phyloP scores from a whole-genome alignment of 306 rosid species.

The Cucurbita ficifolia region DNA sequence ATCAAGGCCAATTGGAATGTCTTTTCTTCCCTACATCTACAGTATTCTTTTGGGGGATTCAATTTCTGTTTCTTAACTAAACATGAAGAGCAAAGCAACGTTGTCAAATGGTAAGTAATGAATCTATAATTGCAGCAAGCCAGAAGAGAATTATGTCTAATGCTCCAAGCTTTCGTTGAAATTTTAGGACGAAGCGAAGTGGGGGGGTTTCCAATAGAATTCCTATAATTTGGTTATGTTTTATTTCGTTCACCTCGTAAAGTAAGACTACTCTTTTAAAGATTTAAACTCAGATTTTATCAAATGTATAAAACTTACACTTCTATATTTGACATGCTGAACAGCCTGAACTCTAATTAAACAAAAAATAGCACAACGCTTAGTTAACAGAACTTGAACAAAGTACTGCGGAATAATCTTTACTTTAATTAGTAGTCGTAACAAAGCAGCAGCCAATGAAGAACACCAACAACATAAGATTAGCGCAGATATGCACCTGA shows the following conservation, averaged over 20 bases:
- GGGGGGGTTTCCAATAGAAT: background rate
- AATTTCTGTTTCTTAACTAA: background rate
- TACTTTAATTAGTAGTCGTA: background rate
- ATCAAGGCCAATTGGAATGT: background rate
- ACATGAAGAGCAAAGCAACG: background rate
- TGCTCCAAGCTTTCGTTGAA: background rate
- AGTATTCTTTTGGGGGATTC: background rate
- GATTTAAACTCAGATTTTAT: background rate
- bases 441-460: background rate
- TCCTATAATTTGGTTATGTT: background rate
- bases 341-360: background rate
- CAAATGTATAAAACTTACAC: background rate
- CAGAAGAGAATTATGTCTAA: background rate
- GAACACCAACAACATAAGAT: background rate
- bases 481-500: slow-evolving; percentile 31
- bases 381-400: background rate
- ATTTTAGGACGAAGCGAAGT: background rate
- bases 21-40: background rate
- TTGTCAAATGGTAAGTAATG: background rate
- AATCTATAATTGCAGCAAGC: background rate
- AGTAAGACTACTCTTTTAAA: background rate
- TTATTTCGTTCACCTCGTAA: background rate
- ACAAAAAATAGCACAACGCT: background rate
- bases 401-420: background rate
- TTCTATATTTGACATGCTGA: background rate